A percentile compares a stretch with the other conserved stretches of the same genome.
These are phyloP conservation scores for Leptoxyphium fumago DNA, from an alignment of 2,329 filamentous ascomycete genomes.

Conservation along the genomic window DNA sequence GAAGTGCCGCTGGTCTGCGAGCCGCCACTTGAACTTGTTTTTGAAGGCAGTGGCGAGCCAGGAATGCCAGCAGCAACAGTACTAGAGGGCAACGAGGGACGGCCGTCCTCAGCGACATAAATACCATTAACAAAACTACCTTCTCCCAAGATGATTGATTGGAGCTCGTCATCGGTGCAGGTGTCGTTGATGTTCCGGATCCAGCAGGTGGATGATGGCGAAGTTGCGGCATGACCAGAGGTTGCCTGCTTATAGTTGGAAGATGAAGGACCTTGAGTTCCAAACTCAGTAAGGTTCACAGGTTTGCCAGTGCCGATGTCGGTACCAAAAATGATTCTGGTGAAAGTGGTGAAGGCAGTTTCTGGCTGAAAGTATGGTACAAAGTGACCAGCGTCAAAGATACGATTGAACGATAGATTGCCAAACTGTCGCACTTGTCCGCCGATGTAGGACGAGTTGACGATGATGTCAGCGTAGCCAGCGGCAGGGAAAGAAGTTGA, in stretches of 20 bases:
- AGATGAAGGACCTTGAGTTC: constrained; percentile 42
- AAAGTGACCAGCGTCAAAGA: constrained; percentile 40
- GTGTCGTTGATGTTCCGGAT: constrained; percentile 37
- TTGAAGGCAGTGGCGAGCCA: constrained; percentile 13
- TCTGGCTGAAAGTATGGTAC: constrained; percentile 38
- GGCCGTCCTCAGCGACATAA: constrained; percentile 28
- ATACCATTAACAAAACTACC: constrained; percentile 48
- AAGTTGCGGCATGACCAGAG: constrained; percentile 12
- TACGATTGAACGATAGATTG: constrained; percentile 41
- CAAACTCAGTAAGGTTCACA: constrained; percentile 36
- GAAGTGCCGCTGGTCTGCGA: constrained; percentile 1
- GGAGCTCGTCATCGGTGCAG: constrained; percentile 38
- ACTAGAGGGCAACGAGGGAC: constrained; percentile 22
- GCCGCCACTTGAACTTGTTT: constrained; percentile 3
- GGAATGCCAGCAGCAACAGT: constrained; percentile 19
- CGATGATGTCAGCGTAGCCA: constrained; percentile 57
- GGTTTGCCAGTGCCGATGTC: constrained; percentile 35
- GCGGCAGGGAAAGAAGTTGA: constrained; percentile 44
- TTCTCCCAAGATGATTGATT: constrained; percentile 32
- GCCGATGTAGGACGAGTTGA: constrained; percentile 53
- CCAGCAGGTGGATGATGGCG: constrained; percentile 43
- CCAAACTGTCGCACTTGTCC: constrained; percentile 64
- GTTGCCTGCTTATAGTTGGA: constrained; percentile 43
- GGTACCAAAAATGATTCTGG: constrained; percentile 34
- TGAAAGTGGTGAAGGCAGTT: constrained; percentile 39